Conservation (phyloP, 805 yeast species). For the Metschnikowia anglica region DNA sequence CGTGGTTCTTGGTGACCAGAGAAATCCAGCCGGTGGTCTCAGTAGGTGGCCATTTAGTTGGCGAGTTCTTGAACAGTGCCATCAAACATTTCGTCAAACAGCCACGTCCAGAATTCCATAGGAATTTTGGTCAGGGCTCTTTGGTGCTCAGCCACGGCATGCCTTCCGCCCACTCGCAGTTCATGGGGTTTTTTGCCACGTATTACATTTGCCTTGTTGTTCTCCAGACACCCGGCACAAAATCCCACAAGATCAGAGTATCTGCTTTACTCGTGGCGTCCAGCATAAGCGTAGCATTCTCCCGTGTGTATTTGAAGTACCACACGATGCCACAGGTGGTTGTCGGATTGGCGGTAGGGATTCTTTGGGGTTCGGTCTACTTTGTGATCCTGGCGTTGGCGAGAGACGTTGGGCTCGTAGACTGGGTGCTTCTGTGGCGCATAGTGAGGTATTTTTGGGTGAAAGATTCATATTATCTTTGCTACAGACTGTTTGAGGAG, state of each 20-base stretch:
- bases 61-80: slow-evolving; percentile 69
- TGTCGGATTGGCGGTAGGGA: slow-evolving; percentile 70
- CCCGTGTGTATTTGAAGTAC: slow-evolving; percentile 76
- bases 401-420: slow-evolving; percentile 67
- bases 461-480: slow-evolving; percentile 59
- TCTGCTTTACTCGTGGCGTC: slow-evolving; percentile 26
- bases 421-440: slow-evolving; percentile 61
- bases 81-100: slow-evolving; percentile 64
- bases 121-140: slow-evolving; percentile 42
- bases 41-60: slow-evolving; percentile 81
- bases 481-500: slow-evolving; percentile 46
- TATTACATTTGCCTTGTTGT: slow-evolving; percentile 48
- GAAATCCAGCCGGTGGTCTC: slow-evolving; percentile 83
- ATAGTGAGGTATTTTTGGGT: slow-evolving; percentile 50
- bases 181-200: slow-evolving; percentile 80
- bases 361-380: slow-evolving; percentile 55
- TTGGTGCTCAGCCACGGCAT: slow-evolving; percentile 75
- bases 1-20: slow-evolving; percentile 80
- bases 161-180: slow-evolving; percentile 97
- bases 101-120: slow-evolving; percentile 68
- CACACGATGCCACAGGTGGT: slow-evolving; percentile 73
- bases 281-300: slow-evolving; percentile 52
- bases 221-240: slow-evolving; percentile 37
- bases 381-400: slow-evolving; percentile 51
- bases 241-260: slow-evolving; percentile 17